Conservation (phyloP, 2,329 filamentous ascomycete genomes). For the Ophiostoma fasciatum region DNA sequence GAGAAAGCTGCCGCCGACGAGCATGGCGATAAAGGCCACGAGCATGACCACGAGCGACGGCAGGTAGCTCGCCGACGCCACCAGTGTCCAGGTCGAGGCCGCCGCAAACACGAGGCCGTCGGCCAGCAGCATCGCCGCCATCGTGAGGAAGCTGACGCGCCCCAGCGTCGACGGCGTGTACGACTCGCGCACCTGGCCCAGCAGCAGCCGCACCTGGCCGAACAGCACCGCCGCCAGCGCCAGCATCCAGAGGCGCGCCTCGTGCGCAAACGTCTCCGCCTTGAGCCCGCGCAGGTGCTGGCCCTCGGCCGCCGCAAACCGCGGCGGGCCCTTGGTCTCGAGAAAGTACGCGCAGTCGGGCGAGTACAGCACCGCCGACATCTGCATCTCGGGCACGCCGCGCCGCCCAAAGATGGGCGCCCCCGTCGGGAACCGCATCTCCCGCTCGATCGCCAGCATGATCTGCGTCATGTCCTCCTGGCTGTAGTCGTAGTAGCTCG, state of each 20-base stretch:
- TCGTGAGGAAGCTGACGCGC: constrained; percentile 49
- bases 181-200: constrained; percentile 49
- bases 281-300: constrained; percentile 46
- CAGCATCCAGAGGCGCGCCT: constrained; percentile 44
- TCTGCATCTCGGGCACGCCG: constrained; percentile 38
- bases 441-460: constrained; percentile 37
- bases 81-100: constrained; percentile 41
- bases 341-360: constrained; percentile 55
- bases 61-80: constrained; percentile 40
- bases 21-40: constrained; percentile 39
- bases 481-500: constrained; percentile 3
- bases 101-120: constrained; percentile 44
- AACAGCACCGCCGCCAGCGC: constrained; percentile 40
- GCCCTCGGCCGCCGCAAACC: constrained; percentile 33
- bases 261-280: constrained; percentile 41
- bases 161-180: constrained; percentile 53
- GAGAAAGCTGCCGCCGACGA: constrained; percentile 41
- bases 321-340: constrained; percentile 47
- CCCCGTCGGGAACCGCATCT: constrained; percentile 46
- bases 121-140: constrained; percentile 45
- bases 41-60: constrained; percentile 40
- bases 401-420: constrained; percentile 31
- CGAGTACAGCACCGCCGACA: constrained; percentile 51
- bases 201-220: constrained; percentile 46
- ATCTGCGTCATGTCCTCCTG: constrained; percentile 14